phyloP scores from a whole-genome alignment of 2,329 filamentous ascomycete genomes.

The Fusarium sp. region DNA sequence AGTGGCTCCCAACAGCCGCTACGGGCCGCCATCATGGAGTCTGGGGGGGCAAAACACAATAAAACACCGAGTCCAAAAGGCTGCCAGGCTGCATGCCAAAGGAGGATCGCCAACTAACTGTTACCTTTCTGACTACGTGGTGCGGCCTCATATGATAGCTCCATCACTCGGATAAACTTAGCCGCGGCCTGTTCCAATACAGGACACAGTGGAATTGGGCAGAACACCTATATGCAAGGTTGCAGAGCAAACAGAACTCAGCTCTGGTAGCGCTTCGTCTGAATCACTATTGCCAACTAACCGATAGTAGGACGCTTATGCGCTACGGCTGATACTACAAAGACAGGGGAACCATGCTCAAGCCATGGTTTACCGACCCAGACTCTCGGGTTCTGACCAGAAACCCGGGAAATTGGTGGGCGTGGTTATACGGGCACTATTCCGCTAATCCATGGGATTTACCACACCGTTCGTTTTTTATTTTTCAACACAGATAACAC shows the following conservation, averaged over 20 bases:
- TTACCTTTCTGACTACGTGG: constrained; percentile 15
- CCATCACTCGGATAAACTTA: constrained; percentile 15
- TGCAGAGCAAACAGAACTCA: background rate
- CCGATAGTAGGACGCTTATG: constrained; percentile 2
- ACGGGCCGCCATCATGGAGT: constrained; percentile 41
- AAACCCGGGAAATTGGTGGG: constrained; percentile 43
- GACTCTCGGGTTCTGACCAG: constrained; percentile 47
- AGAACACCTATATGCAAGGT: background rate
- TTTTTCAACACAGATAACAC: background rate
- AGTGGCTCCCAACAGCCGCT: constrained; percentile 33
- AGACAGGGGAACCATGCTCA: constrained; percentile 45
- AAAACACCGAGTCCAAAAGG: constrained; percentile 21
- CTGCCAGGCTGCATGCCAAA: constrained; percentile 26
- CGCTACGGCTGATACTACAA: constrained; percentile 28
- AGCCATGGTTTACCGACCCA: constrained; percentile 49
- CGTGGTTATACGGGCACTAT: constrained; percentile 14
- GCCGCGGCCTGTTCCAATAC: constrained; percentile 18
- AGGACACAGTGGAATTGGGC: background rate
- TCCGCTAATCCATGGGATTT: background rate
- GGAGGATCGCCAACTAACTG: constrained; percentile 23
- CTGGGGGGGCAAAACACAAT: constrained; percentile 20
- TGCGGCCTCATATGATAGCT: constrained; percentile 9
- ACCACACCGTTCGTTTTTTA: background rate
- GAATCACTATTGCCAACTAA: background rate
- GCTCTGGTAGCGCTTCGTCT: background rate